Evolutionary conservation across 2,329 filamentous ascomycete genomes (phyloP).

Genomic region (Trichoderma afroharzianum): DNA sequence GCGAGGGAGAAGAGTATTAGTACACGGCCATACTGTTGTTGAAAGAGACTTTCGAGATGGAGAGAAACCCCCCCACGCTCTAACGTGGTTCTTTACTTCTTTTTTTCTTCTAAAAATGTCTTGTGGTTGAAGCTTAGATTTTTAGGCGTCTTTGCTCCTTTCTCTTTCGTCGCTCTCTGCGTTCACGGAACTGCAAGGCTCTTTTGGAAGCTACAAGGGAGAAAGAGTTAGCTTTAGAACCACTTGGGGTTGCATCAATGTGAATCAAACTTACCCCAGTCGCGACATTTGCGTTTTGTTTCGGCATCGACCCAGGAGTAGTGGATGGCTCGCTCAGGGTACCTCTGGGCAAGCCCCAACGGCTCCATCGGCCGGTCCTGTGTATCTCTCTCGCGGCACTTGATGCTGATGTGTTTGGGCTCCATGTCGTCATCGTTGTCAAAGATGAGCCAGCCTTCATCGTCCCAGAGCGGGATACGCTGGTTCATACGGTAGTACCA

Average conservation of each 20-base stretch:
- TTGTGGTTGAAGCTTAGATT: conserved; percentile 24
- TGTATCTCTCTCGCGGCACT: conserved; percentile 37
- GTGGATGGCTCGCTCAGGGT: conserved; percentile 44
- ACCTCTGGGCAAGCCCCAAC: conserved; percentile 40
- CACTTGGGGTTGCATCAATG: neutral
- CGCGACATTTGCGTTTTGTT: conserved; percentile 35
- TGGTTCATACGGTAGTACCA: conserved; percentile 45
- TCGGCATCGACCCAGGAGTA: conserved; percentile 44
- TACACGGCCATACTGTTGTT: neutral
- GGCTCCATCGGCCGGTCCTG: conserved; percentile 37
- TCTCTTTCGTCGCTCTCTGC: conserved; percentile 36
- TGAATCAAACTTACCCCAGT: conserved; percentile 36
- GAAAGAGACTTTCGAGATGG: neutral
- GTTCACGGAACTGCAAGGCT: conserved; percentile 35
- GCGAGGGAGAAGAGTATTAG: neutral
- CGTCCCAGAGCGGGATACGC: conserved; percentile 38
- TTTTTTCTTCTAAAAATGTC: neutral
- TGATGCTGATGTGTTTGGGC: conserved; percentile 37
- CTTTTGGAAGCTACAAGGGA: conserved; percentile 31
- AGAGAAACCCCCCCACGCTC: neutral
- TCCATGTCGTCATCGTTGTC: conserved; percentile 38
- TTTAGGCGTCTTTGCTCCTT: conserved; percentile 38
- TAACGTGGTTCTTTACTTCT: neutral
- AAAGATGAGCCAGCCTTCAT: conserved; percentile 39
- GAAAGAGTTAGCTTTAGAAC: neutral